phyloP scores from a whole-genome alignment of 208 protist genomes.

The Crithidia sp. region DNA sequence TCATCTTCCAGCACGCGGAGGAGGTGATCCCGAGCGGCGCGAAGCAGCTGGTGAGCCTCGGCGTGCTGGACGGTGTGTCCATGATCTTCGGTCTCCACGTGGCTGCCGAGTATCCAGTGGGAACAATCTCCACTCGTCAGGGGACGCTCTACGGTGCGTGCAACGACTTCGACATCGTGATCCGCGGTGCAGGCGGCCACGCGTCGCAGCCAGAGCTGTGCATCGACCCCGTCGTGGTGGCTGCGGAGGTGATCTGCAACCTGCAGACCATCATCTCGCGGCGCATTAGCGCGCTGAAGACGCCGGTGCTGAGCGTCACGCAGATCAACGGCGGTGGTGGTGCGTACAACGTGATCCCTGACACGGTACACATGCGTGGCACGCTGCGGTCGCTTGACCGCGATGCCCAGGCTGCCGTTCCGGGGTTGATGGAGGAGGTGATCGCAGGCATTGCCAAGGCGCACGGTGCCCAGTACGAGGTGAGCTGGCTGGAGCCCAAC shows the following conservation, averaged over 20 bases:
- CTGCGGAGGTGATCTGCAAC: slow-evolving; percentile 57
- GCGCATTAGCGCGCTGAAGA: slow-evolving; percentile 51
- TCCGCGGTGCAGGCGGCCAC: slow-evolving; percentile 66
- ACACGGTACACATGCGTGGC: slow-evolving; percentile 64
- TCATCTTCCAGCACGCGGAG: slow-evolving; percentile 84
- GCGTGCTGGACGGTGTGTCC: slow-evolving; percentile 59
- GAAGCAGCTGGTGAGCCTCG: slow-evolving; percentile 52
- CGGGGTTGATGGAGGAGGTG: neutral
- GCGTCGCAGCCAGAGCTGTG: slow-evolving; percentile 73
- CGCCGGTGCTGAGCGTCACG: slow-evolving; percentile 69
- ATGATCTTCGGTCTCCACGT: slow-evolving; percentile 70
- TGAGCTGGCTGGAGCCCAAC: slow-evolving; percentile 84
- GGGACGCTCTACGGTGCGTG: slow-evolving; percentile 56
- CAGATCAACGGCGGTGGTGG: slow-evolving; percentile 58
- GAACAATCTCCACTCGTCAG: slow-evolving; percentile 27
- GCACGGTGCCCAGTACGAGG: slow-evolving; percentile 45
- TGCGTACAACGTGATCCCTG: slow-evolving; percentile 78
- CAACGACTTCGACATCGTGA: slow-evolving; percentile 75
- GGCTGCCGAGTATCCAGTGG: slow-evolving; percentile 30
- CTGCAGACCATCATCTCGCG: slow-evolving; percentile 76
- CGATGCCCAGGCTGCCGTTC: slow-evolving; percentile 20
- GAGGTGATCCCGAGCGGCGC: slow-evolving; percentile 68
- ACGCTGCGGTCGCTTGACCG: slow-evolving; percentile 68
- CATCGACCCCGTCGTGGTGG: slow-evolving; percentile 72
- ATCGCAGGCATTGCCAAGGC: slow-evolving; percentile 44